Evolutionary conservation across 164 flowering plant species (phyloP).

Genomic region (Taxillus chinensis): DNA sequence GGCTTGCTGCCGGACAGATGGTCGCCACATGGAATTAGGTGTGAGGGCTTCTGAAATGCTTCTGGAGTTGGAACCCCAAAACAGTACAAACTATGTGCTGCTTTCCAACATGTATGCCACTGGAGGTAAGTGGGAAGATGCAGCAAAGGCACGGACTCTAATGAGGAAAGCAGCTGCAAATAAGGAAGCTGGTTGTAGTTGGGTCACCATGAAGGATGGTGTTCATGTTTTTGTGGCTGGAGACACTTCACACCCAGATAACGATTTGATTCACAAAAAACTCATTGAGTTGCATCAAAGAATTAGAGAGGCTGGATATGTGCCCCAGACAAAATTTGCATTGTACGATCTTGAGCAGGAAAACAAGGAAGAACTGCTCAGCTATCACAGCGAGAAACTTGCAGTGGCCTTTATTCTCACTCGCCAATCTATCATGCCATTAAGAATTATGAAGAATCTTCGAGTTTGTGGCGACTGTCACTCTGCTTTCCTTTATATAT

Average conservation of each 20-base stretch:
- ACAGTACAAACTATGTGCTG: constrained; percentile 75
- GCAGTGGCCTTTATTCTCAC: constrained; percentile 81
- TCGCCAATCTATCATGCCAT: constrained; percentile 45
- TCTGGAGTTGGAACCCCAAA: constrained; percentile 72
- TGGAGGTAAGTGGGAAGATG: constrained; percentile 67
- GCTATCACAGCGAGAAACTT: constrained; percentile 80
- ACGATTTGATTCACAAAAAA: constrained; percentile 53
- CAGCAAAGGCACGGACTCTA: constrained; percentile 44
- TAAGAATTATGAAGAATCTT: constrained; percentile 85
- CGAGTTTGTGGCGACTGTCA: constrained; percentile 90
- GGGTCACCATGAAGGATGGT: constrained; percentile 89
- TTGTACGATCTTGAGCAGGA: constrained; percentile 75
- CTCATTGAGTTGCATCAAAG: constrained; percentile 42
- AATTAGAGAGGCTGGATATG: constrained; percentile 67
- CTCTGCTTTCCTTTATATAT: constrained; percentile 58
- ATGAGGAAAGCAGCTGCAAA: constrained; percentile 54
- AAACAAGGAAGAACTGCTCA: constrained; percentile 71
- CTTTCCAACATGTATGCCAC: constrained; percentile 77
- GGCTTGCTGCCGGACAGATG: constrained; percentile 56
- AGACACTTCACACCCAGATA: constrained; percentile 68
- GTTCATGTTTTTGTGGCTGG: constrained; percentile 81
- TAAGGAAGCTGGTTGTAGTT: constrained; percentile 90
- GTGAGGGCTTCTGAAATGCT: constrained; percentile 62
- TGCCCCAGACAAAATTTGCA: constrained; percentile 59
- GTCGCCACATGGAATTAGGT: constrained; percentile 46